Evolutionary conservation across 495 filamentous ascomycete species (phyloP).

Genomic region (Pseudotulostoma volvatum): DNA sequence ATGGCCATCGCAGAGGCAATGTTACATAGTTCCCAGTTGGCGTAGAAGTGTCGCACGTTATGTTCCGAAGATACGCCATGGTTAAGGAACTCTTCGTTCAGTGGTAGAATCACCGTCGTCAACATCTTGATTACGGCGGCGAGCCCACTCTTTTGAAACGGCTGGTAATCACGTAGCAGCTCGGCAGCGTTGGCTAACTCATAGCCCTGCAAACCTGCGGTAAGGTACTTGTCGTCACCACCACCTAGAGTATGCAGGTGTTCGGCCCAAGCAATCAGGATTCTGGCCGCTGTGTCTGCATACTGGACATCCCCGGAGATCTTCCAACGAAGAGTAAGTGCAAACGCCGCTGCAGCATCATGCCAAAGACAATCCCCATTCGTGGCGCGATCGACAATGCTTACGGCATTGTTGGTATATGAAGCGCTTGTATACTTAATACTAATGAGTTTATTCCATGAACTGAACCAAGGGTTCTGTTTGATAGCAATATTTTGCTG

Average conservation of each 20-base stretch:
- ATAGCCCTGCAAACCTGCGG: slow-evolving; percentile 29
- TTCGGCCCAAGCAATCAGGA: slow-evolving; percentile 24
- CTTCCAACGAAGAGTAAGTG: slow-evolving; percentile 24
- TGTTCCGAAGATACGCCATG: slow-evolving; percentile 17
- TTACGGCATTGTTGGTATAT: slow-evolving; percentile 10
- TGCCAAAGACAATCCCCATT: slow-evolving; percentile 24
- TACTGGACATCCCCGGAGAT: slow-evolving; percentile 19
- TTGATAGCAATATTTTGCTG: neutral
- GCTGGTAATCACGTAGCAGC: slow-evolving; percentile 20
- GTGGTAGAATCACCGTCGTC: slow-evolving; percentile 17
- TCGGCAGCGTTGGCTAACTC: slow-evolving; percentile 31
- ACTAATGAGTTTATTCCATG: neutral
- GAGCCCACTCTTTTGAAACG: slow-evolving; percentile 13
- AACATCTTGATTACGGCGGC: slow-evolving; percentile 15
- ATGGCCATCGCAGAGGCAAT: slow-evolving; percentile 22
- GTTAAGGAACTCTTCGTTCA: slow-evolving; percentile 11
- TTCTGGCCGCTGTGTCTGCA: slow-evolving; percentile 16
- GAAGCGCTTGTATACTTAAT: neutral
- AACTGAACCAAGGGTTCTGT: neutral
- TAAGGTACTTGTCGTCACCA: slow-evolving; percentile 22
- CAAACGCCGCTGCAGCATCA: slow-evolving; percentile 25
- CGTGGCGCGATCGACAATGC: slow-evolving; percentile 21
- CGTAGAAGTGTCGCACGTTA: slow-evolving; percentile 25
- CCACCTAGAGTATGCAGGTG: slow-evolving; percentile 21
- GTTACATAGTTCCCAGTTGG: slow-evolving; percentile 33